Conservation (phyloP, 1,284 basidiomycete genomes). For the Rhodofomes roseus region DNA sequence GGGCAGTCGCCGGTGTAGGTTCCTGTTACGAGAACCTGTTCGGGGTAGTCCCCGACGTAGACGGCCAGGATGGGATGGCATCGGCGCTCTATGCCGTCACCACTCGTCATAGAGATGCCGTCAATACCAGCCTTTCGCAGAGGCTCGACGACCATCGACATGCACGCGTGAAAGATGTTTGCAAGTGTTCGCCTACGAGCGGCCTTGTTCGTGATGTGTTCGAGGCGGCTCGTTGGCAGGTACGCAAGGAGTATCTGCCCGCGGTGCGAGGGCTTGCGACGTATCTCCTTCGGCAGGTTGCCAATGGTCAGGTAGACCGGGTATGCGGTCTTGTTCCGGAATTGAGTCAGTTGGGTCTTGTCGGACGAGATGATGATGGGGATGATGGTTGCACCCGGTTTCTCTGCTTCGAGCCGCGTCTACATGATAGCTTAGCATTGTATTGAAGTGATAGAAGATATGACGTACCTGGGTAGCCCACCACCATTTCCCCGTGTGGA, state of each 20-base stretch:
- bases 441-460: no score
- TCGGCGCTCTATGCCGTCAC: conserved; percentile 14
- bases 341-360: conserved; percentile 27
- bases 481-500: conserved; percentile 21
- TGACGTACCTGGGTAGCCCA: conserved; percentile 15
- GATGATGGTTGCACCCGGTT: background rate
- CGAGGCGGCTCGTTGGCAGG: no score
- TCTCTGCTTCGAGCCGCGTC: no score
- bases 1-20: conserved; percentile 12
- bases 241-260: background rate
- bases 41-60: conserved; percentile 22
- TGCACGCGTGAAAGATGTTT: conserved; percentile 18
- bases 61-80: conserved; percentile 19
- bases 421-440: no score
- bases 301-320: background rate
- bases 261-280: background rate
- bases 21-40: conserved; percentile 18
- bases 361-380: conserved; percentile 24
- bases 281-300: background rate
- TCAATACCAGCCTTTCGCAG: conserved; percentile 6
- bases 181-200: background rate
- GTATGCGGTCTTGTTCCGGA: background rate
- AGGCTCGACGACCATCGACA: conserved; percentile 12
- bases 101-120: conserved; percentile 15
- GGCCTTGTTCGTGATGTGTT: no score